Conservation (phyloP, 352 stramenopile genomes). For the Globisporangium sylvaticum region DNA sequence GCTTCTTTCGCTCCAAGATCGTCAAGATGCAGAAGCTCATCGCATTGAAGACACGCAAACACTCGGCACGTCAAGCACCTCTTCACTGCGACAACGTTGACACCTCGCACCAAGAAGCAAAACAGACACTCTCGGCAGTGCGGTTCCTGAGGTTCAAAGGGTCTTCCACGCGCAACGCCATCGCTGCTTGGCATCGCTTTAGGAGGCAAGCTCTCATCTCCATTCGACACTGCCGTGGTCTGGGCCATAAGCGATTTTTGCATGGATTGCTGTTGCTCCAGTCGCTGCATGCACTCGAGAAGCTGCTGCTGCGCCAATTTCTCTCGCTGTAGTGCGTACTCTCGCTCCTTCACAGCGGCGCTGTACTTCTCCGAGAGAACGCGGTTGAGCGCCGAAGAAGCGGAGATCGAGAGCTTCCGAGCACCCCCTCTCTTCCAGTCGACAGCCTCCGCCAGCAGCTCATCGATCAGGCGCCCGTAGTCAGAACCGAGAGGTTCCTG, state of each 20-base stretch:
- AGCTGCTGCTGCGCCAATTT: slow-evolving; percentile 25
- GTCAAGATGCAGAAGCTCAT: slow-evolving; percentile 51
- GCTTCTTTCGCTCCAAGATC: slow-evolving; percentile 56
- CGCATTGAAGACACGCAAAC: slow-evolving; percentile 40
- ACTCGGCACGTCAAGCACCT: slow-evolving; percentile 47
- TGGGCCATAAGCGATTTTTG: not conserved
- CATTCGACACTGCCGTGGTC: not conserved
- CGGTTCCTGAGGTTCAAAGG: not conserved
- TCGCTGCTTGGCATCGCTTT: not conserved
- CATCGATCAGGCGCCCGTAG: slow-evolving; percentile 12
- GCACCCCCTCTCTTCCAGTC: slow-evolving; percentile 9
- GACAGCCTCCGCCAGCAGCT: slow-evolving; percentile 14
- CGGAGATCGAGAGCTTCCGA: not conserved
- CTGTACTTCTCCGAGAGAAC: slow-evolving; percentile 43
- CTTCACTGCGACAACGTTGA: slow-evolving; percentile 15
- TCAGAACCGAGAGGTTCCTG: not conserved
- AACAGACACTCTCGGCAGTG: slow-evolving; percentile 23
- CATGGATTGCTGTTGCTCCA: slow-evolving; percentile 13
- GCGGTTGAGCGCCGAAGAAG: slow-evolving; percentile 27
- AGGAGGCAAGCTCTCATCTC: slow-evolving; percentile 6
- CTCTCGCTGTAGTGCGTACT: slow-evolving; percentile 37
- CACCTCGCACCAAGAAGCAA: slow-evolving; percentile 25
- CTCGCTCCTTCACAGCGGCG: slow-evolving; percentile 32
- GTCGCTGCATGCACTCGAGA: slow-evolving; percentile 17
- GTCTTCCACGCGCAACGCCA: too few relatives aligned